Conservation (phyloP, 1,284 basidiomycete species). For the Dichomitus squalens region DNA sequence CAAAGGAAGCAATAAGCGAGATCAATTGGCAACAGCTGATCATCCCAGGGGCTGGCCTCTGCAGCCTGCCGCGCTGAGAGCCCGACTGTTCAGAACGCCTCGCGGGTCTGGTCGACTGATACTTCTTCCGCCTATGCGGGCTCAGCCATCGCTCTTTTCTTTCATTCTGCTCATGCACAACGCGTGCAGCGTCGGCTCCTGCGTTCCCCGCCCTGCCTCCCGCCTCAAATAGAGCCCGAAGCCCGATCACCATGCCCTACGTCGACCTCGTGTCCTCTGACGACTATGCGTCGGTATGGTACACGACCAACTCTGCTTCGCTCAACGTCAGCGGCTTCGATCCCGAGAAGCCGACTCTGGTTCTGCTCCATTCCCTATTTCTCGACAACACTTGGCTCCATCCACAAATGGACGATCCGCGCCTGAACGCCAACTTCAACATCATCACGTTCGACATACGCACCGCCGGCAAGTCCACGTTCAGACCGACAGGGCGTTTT, state of each 20-base stretch:
- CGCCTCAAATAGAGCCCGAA: constrained; percentile 1
- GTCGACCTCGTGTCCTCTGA: constrained; percentile 63
- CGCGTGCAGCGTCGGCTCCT: constrained; percentile 2
- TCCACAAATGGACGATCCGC: constrained; percentile 66
- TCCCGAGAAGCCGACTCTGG: constrained; percentile 60
- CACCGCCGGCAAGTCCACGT: constrained; percentile 61
- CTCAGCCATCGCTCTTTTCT: background rate
- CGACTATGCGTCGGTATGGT: constrained; percentile 73
- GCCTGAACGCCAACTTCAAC: constrained; percentile 60
- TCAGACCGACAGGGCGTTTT: constrained; percentile 54
- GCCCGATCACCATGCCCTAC: constrained; percentile 58
- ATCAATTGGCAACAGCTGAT: constrained; percentile 18
- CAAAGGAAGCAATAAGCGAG: constrained; percentile 11
- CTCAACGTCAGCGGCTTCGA: constrained; percentile 67
- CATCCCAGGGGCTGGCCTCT: constrained; percentile 3
- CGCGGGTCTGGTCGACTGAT: background rate
- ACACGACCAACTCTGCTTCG: constrained; percentile 60
- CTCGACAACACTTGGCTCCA: constrained; percentile 71
- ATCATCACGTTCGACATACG: constrained; percentile 75
- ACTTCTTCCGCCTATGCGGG: background rate
- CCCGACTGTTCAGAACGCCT: too few species aligned
- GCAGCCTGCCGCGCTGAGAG: background rate
- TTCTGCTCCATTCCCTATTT: constrained; percentile 67
- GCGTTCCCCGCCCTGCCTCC: constrained; percentile 1
- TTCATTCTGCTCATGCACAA: constrained; percentile 16